Conservation (phyloP, 768 basidiomycete species). For the Naganishia antarctica region DNA sequence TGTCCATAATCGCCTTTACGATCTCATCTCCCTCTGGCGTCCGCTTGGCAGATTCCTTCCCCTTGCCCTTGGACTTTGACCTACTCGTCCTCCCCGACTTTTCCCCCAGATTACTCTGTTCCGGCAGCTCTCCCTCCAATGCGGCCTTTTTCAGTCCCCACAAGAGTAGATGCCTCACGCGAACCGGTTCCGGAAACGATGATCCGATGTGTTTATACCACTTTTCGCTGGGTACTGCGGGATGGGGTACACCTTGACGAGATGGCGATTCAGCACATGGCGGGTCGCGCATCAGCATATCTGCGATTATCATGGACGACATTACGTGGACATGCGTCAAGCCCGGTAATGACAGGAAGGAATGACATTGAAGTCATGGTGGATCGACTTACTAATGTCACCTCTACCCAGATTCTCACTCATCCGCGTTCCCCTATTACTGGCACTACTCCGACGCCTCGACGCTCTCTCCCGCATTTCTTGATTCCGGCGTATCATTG, state of each 20-base stretch:
- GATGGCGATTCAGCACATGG: constrained; percentile 20
- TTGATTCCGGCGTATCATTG: constrained; percentile 44
- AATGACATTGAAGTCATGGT: too few relatives aligned
- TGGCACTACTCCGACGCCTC: constrained; percentile 38
- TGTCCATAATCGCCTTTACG: constrained; percentile 43
- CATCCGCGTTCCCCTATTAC: constrained; percentile 41
- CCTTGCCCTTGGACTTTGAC: constrained; percentile 33
- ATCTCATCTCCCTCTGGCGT: constrained; percentile 44
- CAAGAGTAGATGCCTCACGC: constrained; percentile 41
- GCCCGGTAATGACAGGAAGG: background rate
- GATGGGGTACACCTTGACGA: constrained; percentile 41
- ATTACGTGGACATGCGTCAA: constrained; percentile 3
- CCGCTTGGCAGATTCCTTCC: constrained; percentile 27
- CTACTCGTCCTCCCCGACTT: constrained; percentile 6
- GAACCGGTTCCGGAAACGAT: constrained; percentile 42
- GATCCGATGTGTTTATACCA: constrained; percentile 44
- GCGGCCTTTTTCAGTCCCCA: constrained; percentile 42
- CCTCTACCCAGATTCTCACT: constrained; percentile 44
- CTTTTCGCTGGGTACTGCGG: constrained; percentile 34
- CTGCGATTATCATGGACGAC: background rate
- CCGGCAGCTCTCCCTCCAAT: constrained; percentile 22
- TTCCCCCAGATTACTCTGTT: constrained; percentile 2
- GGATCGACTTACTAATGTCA: constrained; percentile 43
- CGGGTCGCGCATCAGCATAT: constrained; percentile 14
- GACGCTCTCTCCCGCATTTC: constrained; percentile 39